These are phyloP conservation scores for Leishmania tarentolae DNA, from an alignment of 208 protist species.

Conservation along the genomic window DNA sequence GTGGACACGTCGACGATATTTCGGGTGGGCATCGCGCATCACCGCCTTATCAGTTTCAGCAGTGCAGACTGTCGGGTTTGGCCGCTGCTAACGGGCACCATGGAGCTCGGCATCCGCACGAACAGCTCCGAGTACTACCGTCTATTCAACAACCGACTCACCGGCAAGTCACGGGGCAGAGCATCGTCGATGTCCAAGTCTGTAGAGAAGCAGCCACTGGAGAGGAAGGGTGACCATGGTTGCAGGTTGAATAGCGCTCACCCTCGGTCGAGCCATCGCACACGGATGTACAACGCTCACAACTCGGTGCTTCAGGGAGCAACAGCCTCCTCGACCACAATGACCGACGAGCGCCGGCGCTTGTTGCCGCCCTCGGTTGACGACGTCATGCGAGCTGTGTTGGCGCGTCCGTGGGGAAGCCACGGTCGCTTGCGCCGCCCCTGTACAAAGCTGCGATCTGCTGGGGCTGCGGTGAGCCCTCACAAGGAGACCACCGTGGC, in stretches of 20 bases:
- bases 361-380: conserved; percentile 26
- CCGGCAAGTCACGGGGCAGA: conserved; percentile 3
- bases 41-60: conserved; percentile 59
- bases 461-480: neutral
- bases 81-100: conserved; percentile 44
- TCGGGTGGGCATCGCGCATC: conserved; percentile 12
- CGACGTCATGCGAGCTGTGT: conserved; percentile 30
- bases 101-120: conserved; percentile 71
- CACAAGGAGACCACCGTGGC: neutral
- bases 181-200: neutral
- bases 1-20: conserved; percentile 27
- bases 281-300: neutral
- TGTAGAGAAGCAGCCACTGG: neutral
- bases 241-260: neutral
- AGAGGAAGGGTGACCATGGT: neutral
- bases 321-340: conserved; percentile 3
- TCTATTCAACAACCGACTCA: conserved; percentile 41
- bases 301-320: neutral
- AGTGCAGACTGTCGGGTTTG: conserved; percentile 64
- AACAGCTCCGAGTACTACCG: conserved; percentile 61
- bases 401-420: conserved; percentile 1
- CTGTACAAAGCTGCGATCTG: neutral
- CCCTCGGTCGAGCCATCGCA: neutral
- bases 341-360: conserved; percentile 18
- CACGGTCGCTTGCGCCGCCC: neutral